Percentiles rank a stretch among this genome's conserved stretches.
Conservation (phyloP, 805 yeast genomes). For the Limtongia smithiae region DNA sequence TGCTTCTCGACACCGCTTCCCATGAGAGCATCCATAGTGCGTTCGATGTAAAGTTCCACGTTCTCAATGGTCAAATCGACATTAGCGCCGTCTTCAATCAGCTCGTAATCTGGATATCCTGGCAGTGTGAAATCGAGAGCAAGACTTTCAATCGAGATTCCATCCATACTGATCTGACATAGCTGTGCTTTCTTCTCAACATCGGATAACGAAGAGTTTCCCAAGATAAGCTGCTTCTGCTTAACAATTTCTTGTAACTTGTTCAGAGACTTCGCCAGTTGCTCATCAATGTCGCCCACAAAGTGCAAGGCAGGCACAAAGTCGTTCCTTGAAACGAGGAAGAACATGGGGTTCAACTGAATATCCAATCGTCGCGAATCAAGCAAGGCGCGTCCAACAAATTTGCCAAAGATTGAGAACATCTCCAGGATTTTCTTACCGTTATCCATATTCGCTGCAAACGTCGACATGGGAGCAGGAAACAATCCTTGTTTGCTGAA, state of each 20-base stretch:
- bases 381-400: constrained; percentile 78
- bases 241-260: constrained; percentile 47
- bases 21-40: constrained; percentile 56
- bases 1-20: constrained; percentile 64
- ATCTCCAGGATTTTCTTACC: constrained; percentile 47
- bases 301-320: constrained; percentile 38
- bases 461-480: constrained; percentile 55
- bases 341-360: constrained; percentile 66
- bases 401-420: constrained; percentile 71
- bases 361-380: constrained; percentile 89
- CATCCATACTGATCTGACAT: constrained; percentile 34
- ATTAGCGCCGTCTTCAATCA: constrained; percentile 55
- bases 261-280: constrained; percentile 55
- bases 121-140: constrained; percentile 70
- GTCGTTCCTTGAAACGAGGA: constrained; percentile 42
- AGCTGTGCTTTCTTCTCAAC: constrained; percentile 10
- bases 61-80: constrained; percentile 50
- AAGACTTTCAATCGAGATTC: constrained; percentile 50
- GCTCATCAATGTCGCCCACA: constrained; percentile 53
- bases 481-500: constrained; percentile 56
- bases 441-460: constrained; percentile 35
- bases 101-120: constrained; percentile 60
- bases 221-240: constrained; percentile 27
- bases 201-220: constrained; percentile 10
- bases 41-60: constrained; percentile 53